Percentiles rank a stretch among this genome's conserved stretches.
Conservation (phyloP, 176 grass and related monocot genomes). For the Eremochloa ophiuroides region DNA sequence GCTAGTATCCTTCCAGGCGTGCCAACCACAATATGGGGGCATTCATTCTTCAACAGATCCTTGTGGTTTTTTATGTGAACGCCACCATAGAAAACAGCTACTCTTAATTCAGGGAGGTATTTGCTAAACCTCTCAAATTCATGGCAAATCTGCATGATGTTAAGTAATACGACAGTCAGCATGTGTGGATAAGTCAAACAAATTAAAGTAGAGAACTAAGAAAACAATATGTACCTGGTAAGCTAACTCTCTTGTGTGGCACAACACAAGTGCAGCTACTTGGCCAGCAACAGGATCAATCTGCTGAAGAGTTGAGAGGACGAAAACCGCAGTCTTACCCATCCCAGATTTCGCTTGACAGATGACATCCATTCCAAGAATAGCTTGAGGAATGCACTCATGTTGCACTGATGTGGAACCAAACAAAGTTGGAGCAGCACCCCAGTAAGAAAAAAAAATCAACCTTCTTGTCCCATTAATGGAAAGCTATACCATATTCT, state of each 20-base stretch:
- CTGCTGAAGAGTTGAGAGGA: constrained; percentile 88
- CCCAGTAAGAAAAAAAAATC: constrained; percentile 86
- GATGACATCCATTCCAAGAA: constrained; percentile 98
- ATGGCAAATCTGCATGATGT: constrained; percentile 67
- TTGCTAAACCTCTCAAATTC: constrained; percentile 99
- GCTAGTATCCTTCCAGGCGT: constrained; percentile 67
- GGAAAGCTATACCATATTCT: constrained; percentile 78
- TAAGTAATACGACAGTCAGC: background rate
- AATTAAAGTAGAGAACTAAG: background rate
- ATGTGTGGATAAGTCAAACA: background rate
- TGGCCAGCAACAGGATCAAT: constrained; percentile 89
- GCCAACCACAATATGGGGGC: constrained; percentile 95
- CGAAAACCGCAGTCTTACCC: constrained; percentile 98
- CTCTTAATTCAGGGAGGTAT: constrained; percentile 74
- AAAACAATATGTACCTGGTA: constrained; percentile 58
- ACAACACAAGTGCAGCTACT: constrained; percentile 83
- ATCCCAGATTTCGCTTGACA: constrained; percentile 99
- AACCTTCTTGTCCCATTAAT: constrained; percentile 80
- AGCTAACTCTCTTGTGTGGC: constrained; percentile 91
- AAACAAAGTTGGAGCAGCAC: constrained; percentile 88
- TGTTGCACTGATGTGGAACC: constrained; percentile 98
- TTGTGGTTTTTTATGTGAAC: constrained; percentile 90
- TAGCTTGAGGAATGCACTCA: constrained; percentile 99
- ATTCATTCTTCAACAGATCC: constrained; percentile 98
- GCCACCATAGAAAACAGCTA: constrained; percentile 96